A percentile compares a stretch with the other conserved stretches of the same genome.
These are phyloP conservation scores for Flaveria sonorensis DNA, from an alignment of 129 eudicot genomes.

Conservation along the genomic window DNA sequence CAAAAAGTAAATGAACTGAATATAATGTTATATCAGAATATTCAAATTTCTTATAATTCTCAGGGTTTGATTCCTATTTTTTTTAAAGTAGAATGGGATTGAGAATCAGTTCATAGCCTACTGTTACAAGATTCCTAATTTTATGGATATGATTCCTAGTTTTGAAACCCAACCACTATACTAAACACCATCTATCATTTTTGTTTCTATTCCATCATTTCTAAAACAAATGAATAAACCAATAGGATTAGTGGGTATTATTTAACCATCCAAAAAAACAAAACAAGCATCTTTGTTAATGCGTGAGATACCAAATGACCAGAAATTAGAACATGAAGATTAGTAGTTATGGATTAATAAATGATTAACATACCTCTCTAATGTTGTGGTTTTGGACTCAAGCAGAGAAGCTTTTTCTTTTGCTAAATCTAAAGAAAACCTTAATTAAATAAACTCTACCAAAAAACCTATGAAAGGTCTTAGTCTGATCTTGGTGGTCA, in stretches of 20 bases:
- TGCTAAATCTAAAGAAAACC: constrained; percentile 71
- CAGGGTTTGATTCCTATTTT: no score
- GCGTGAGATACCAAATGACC: neutral
- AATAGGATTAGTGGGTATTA: neutral
- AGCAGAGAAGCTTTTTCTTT: constrained; percentile 77
- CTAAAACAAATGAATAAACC: neutral
- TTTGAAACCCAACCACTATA: neutral
- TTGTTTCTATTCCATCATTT: neutral
- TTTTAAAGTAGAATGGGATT: no score
- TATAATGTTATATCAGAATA: no score
- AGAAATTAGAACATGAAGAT: neutral
- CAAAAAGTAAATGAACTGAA: no score
- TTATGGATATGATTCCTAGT: no score
- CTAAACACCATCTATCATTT: neutral
- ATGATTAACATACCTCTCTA: constrained; percentile 69
- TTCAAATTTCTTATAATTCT: no score
- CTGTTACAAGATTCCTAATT: no score
- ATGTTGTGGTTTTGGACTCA: constrained; percentile 80
- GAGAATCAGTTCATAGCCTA: no score
- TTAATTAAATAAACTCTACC: no score
- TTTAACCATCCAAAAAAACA: neutral
- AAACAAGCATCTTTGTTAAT: neutral
- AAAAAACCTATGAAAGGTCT: no score
- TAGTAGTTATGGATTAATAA: neutral
- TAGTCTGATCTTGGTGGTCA: no score